Percentiles rank a stretch among this genome's conserved stretches.
These are phyloP conservation scores for Umbelopsis ramanniana DNA, from an alignment of 192 early-diverging fungal genomes.

Conservation along the genomic window DNA sequence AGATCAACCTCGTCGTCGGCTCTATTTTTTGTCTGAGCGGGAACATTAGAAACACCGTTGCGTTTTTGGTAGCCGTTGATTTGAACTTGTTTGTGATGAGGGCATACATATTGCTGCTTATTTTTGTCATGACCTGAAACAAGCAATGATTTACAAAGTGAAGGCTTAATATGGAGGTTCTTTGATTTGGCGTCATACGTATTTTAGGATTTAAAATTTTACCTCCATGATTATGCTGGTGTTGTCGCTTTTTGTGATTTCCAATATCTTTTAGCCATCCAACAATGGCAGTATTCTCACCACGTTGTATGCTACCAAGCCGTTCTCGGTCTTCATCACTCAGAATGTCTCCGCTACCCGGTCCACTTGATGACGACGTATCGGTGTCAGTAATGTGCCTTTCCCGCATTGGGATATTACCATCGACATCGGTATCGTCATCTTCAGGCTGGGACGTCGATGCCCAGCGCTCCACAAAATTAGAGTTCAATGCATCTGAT, in stretches of 20 bases:
- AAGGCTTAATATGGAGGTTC: neutral
- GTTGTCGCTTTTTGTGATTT: neutral
- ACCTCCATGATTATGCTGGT: neutral
- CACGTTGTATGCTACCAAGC: slow-evolving; percentile 9
- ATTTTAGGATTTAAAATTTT: neutral
- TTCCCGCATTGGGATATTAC: neutral
- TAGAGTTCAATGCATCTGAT: neutral
- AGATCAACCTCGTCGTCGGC: neutral
- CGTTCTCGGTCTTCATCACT: slow-evolving; percentile 17
- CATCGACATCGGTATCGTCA: neutral
- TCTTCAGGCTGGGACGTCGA: neutral
- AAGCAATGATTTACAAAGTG: no score
- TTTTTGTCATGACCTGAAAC: neutral
- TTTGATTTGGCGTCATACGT: neutral
- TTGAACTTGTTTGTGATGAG: neutral
- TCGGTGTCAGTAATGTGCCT: neutral
- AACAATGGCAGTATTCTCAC: slow-evolving; percentile 2
- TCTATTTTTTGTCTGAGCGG: neutral
- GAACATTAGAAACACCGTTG: no score
- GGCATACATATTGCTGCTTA: neutral
- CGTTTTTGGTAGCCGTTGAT: neutral
- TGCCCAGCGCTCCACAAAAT: neutral
- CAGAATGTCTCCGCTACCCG: slow-evolving; percentile 10
- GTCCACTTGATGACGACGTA: neutral
- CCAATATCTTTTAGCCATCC: slow-evolving; percentile 8